phyloP scores from a whole-genome alignment of 192 early-diverging fungal genomes.

The Rhizophlyctis rosea region DNA sequence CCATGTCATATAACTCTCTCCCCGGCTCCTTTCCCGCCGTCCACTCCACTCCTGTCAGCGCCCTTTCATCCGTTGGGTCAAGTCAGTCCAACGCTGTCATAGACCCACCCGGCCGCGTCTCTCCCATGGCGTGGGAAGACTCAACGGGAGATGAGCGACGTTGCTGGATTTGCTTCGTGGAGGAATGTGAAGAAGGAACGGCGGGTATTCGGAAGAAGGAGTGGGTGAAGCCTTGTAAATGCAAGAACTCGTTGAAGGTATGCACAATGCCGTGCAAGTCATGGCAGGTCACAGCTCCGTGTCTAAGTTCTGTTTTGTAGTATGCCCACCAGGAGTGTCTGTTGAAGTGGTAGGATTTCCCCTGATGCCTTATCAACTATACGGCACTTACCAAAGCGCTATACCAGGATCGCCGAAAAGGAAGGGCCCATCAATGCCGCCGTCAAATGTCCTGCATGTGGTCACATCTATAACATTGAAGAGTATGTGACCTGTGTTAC shows the following conservation, averaged over 20 bases:
- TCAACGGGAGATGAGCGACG: constrained; percentile 20
- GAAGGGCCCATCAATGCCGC: constrained; percentile 4
- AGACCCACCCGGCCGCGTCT: too few species aligned
- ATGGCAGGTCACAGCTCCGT: not conserved
- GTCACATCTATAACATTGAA: constrained; percentile 22
- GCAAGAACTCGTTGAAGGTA: constrained; percentile 23
- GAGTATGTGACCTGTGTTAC: constrained; percentile 8
- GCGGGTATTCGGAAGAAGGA: not conserved
- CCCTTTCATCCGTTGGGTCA: too few species aligned
- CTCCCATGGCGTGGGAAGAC: constrained; percentile 24
- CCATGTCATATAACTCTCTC: too few species aligned
- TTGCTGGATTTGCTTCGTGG: constrained; percentile 44
- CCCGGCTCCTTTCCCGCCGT: too few species aligned
- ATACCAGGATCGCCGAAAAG: constrained; percentile 37
- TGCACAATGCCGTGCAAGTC: not conserved
- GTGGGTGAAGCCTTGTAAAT: constrained; percentile 26
- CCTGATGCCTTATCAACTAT: too few species aligned
- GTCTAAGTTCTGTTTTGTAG: constrained; percentile 1
- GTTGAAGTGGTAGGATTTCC: too few species aligned
- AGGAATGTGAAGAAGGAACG: constrained; percentile 18
- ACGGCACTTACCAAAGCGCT: too few species aligned
- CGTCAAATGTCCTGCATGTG: constrained; percentile 38
- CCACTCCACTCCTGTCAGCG: too few species aligned
- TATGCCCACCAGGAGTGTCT: constrained; percentile 41
- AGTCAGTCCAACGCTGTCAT: too few species aligned